Conservation (phyloP, 805 yeast genomes). For the Candida arabinofermentans region DNA sequence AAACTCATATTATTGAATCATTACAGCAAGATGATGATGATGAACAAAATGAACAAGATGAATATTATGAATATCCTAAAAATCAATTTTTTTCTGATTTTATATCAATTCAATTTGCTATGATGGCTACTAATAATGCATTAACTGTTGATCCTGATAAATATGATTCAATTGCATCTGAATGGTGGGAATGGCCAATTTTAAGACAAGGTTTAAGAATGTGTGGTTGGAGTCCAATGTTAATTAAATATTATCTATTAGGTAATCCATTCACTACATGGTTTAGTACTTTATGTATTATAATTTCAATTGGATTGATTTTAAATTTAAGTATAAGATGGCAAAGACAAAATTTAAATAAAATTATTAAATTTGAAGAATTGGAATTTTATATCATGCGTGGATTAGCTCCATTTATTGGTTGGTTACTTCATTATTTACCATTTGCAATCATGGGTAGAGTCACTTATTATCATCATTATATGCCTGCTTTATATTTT, state of each 20-base stretch:
- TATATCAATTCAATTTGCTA: slow-evolving; percentile 66
- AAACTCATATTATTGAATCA: too few relatives aligned
- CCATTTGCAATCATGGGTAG: slow-evolving; percentile 82
- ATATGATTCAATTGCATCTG: slow-evolving; percentile 64
- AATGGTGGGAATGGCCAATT: slow-evolving; percentile 85
- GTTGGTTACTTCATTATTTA: slow-evolving; percentile 73
- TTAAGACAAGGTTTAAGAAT: slow-evolving; percentile 65
- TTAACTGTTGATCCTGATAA: slow-evolving; percentile 73
- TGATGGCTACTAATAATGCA: slow-evolving; percentile 84
- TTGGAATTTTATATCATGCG: slow-evolving; percentile 42
- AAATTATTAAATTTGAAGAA: slow-evolving; percentile 16
- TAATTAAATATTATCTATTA: slow-evolving; percentile 58
- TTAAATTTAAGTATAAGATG: slow-evolving; percentile 42
- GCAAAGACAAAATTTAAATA: slow-evolving; percentile 64
- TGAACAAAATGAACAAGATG: slow-evolving; percentile 35
- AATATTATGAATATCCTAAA: slow-evolving; percentile 37
- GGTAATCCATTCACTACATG: slow-evolving; percentile 65
- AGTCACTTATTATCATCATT: slow-evolving; percentile 84
- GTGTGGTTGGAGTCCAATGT: slow-evolving; percentile 63
- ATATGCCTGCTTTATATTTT: slow-evolving; percentile 78
- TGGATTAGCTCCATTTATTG: slow-evolving; percentile 74
- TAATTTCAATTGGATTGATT: slow-evolving; percentile 37
- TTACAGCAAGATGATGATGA: slow-evolving; percentile 48
- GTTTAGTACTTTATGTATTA: slow-evolving; percentile 52
- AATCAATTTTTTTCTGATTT: slow-evolving; percentile 65